Base-by-base conservation (phyloP, 2,329 filamentous ascomycete genomes). In the Aspergillus aculeatus region DNA sequence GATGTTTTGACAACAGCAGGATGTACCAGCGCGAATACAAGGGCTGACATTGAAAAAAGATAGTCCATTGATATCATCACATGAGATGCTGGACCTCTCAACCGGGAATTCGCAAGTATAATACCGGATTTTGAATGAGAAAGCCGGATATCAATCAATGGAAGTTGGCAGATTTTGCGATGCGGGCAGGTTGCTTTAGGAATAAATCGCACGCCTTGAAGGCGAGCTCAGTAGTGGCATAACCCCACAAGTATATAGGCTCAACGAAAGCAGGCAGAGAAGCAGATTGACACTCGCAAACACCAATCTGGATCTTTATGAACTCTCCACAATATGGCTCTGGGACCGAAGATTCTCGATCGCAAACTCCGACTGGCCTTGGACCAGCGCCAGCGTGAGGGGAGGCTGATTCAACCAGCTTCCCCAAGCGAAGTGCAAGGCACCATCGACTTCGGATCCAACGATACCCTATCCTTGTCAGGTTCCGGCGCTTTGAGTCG, bases 391-490 rank as follows among this genome's bases (percentile, higher is more conserved):
- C 55, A 52, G 11, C 19, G 26, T 12, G 55, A 62, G 47, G 61
- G 61, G 12, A 51, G 61, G 24, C 48, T 62, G 11, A 52, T 60
- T 5, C 21, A 53, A 14, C 61, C 58, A 12, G 54, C 55, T 21
- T 52, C 51, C 5, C 47, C 54, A 16, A 55, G 35, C n/a, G 58
- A 52, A 14, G 50, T 62, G n/a, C 23, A 24, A 16, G 54, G 35
- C 4, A 59, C 55, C 26, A 47, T 56, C 19, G 60, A 66, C 21
- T 66, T 66, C 31, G 56, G 58, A 19, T 66, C 64, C 19, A 66
- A 66, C 31, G 64, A 66, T 35, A 59, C 56, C 10, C 56, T 66
- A 4, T 61, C 58, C 11, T 47, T 66, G 12, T 63, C 62, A 19
- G 51, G 50, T 21, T 64, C 62, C 0, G 62, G 64, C 1, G 32